Evolutionary conservation across 106 monocot species (phyloP).

Genomic region (Alisma plantagoaquatica): DNA sequence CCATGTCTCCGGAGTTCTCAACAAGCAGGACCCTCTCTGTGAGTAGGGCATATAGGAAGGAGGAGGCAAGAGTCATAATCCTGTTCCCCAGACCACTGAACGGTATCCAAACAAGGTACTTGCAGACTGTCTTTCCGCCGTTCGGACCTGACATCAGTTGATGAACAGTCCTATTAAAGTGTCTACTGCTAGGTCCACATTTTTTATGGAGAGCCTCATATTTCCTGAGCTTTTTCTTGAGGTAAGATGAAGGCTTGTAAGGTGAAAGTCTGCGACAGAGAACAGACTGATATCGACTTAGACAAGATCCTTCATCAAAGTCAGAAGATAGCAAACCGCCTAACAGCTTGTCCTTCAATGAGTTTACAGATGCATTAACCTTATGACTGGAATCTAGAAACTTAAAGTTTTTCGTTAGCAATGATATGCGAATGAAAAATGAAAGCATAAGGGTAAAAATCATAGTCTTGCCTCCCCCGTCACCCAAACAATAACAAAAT

Average conservation of each 20-base stretch:
- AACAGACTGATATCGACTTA: conserved; percentile 19
- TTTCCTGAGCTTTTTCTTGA: conserved; percentile 18
- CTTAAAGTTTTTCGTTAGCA: too few relatives aligned
- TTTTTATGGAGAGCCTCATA: conserved; percentile 27
- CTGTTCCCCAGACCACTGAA: conserved; percentile 30
- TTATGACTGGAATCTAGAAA: too few relatives aligned
- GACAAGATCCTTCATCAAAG: conserved; percentile 13
- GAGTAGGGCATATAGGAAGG: too few relatives aligned
- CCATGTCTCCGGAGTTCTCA: too few relatives aligned
- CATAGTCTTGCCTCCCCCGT: too few relatives aligned
- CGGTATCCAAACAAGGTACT: conserved; percentile 24
- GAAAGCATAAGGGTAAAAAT: too few relatives aligned
- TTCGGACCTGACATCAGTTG: conserved; percentile 15
- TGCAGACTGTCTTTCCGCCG: conserved; percentile 9
- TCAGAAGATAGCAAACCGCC: conserved; percentile 14
- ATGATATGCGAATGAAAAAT: too few relatives aligned
- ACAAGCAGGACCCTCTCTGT: too few relatives aligned
- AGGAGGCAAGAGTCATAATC: too few relatives aligned
- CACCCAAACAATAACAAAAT: too few relatives aligned
- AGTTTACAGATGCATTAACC: too few relatives aligned
- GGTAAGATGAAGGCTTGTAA: conserved; percentile 21
- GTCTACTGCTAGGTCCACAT: conserved; percentile 17
- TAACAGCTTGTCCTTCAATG: conserved; percentile 3
- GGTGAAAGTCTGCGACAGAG: conserved; percentile 17
- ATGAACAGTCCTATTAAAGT: conserved; percentile 10